A percentile compares a stretch with the other conserved stretches of the same genome.
phyloP scores from a whole-genome alignment of 441 rosid species.

The Theobroma grandiflorum region DNA sequence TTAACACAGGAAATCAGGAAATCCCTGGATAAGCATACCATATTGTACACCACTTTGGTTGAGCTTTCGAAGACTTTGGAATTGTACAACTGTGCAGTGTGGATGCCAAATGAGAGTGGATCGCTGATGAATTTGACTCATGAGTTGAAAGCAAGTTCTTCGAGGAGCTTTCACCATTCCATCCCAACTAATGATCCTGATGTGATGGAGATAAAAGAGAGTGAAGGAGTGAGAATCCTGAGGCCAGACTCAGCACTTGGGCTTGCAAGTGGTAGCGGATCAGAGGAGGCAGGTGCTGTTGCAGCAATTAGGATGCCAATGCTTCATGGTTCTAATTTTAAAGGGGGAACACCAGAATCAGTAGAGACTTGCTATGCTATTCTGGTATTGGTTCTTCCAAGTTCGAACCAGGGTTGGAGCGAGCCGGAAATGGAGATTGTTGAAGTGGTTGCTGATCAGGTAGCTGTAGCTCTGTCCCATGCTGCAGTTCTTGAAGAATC shows the following conservation, averaged over 20 bases:
- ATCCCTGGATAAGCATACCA: slow-evolving; percentile 75
- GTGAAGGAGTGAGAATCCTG: slow-evolving; percentile 58
- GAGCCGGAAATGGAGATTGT: slow-evolving; percentile 67
- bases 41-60: slow-evolving; percentile 66
- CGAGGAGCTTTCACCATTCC: slow-evolving; percentile 39
- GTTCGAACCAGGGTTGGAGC: slow-evolving; percentile 56
- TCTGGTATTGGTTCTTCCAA: slow-evolving; percentile 73
- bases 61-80: slow-evolving; percentile 77
- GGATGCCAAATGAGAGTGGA: slow-evolving; percentile 74
- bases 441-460: slow-evolving; percentile 86
- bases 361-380: slow-evolving; percentile 68
- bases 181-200: slow-evolving; percentile 57
- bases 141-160: slow-evolving; percentile 51
- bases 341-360: slow-evolving; percentile 73
- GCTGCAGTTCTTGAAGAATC: slow-evolving; percentile 83
- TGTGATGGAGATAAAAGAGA: slow-evolving; percentile 58
- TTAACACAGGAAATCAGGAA: slow-evolving; percentile 72
- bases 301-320: slow-evolving; percentile 79
- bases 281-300: slow-evolving; percentile 64
- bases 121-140: slow-evolving; percentile 67
- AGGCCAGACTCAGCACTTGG: slow-evolving; percentile 59
- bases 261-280: slow-evolving; percentile 57
- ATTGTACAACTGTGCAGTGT: slow-evolving; percentile 72
- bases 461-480: slow-evolving; percentile 81
- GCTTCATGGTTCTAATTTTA: slow-evolving; percentile 71